Evolutionary conservation across 768 basidiomycete genomes (phyloP), one percentile per base, ranked within the genome.

Genomic region (Nevesoporus exiguus): DNA sequence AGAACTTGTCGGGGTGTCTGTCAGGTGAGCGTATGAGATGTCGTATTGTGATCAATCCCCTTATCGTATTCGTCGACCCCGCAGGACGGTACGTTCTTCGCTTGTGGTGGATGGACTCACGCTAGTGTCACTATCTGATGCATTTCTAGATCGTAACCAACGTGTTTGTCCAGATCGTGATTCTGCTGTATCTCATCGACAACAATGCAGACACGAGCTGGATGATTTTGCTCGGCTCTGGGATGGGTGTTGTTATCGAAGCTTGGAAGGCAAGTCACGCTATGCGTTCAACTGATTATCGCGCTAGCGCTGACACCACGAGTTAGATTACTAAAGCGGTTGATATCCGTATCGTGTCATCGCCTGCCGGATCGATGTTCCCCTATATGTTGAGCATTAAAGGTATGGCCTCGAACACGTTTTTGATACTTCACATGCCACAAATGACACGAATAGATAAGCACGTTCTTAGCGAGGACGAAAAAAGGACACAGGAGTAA

Each of bases 401-500:
- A 75, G 90, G 92, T 90, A 68, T 54, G 75, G 53, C 14, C 57
- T 49, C 55, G 50, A 61, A 51, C 51, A 52, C 54, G 54, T 60
- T 53, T 46, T 54, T 57, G 33, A 56, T 33, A 39, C 44, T 56
- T 41, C 31, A 42, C 45, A n/a, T 52, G 47, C 22, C 42, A 59
- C 49, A 62, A 48, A 47, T 34, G 45, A 46, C 34, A 52, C 41
- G 36, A 55, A 47, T 54, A 78, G 97, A 98, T 76, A 98, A 98
- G 71, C 94, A 98, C 66, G 86, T 94, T 48, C 79, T 98, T n/a
- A 90, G 80, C 59, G 95, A 97, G 65, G 95, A 98, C 65, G 97
- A 99, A 75, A 94, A 90, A 78, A 95, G 89, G 73, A 98, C 96
- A 10, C 94, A 98, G 70, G 93, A 98, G 86, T 97, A 75, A 68